Evolutionary conservation across 345 rosid genomes (phyloP), one percentile per base, ranked within the genome.

Genomic region (Orychophragmus violaceus): DNA sequence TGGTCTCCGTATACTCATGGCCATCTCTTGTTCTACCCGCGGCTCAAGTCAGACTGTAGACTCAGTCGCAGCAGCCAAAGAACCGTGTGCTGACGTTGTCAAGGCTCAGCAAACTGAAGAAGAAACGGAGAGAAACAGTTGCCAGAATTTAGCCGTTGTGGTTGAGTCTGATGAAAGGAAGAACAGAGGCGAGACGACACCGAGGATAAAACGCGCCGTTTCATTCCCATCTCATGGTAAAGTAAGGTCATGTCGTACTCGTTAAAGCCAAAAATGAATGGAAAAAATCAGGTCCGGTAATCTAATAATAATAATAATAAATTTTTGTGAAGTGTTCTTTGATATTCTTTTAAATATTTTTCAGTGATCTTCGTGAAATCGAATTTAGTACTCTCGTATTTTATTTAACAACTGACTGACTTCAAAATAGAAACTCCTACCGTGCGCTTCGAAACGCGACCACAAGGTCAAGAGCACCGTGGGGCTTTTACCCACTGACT

Each of bases 181-280:
- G 35, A 59, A 39, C 1, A 23, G 19, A 30, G 68, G 44, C 4
- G 41, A 62, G 18, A 35, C n/a, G 9, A 22, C 48, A 3, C 58
- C 56, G 14, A 42, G n/a, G 63, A 53, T 54, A 19, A 63, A 55
- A 63, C 75, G 70, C 8, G 25, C 59, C 5, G 75, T 71, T 4
- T 71, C 59, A 8, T 70, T 64, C 22, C 66, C 74, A 0, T 70
- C 62, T 2, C 68, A 53, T 24, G 68, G 74, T 25, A 10, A 42
- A 62, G 69, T 42, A 22, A 62, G 61, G 19, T 60, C 67, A 39
- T 69, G 67, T 37, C 67, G 67, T 29, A 69, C 61, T 50, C 67
- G 74, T 29, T 69, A 69, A 39, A 21, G 9, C 17, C 14, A 18
- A 46, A 10, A 9, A 21, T 21, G 52, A 44, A 2, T n/a, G n/a